Percentiles rank a stretch among this genome's conserved stretches.
Evolutionary conservation across 129 eudicot species (phyloP).

Genomic region (Helianthus tuberosus): DNA sequence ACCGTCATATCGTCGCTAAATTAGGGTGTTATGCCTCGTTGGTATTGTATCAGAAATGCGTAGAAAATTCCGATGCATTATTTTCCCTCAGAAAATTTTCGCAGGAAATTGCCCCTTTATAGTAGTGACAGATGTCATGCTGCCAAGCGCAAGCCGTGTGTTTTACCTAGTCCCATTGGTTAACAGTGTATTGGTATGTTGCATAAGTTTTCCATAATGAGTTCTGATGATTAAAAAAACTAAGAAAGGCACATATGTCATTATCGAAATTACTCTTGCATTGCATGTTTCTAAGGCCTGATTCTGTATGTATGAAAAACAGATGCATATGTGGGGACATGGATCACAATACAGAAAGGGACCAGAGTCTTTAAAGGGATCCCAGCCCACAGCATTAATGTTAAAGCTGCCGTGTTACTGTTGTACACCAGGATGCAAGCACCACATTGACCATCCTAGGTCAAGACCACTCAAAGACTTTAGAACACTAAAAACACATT

Average conservation of each 20-base stretch:
- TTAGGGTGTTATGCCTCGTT: too few species aligned
- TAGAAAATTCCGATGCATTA: too few species aligned
- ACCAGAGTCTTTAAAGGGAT: conserved; percentile 66
- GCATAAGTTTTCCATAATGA: too few species aligned
- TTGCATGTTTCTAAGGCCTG: conserved; percentile 10
- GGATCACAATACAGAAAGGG: conserved; percentile 81
- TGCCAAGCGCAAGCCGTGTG: too few species aligned
- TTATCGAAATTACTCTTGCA: not conserved
- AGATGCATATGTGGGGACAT: conserved; percentile 98
- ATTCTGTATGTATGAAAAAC: not conserved
- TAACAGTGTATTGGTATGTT: too few species aligned
- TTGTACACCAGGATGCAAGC: conserved; percentile 66
- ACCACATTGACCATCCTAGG: conserved; percentile 65
- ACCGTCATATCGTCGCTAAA: too few species aligned
- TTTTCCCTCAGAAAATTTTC: too few species aligned
- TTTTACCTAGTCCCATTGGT: too few species aligned
- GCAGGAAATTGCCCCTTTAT: too few species aligned
- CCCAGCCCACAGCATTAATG: conserved; percentile 66
- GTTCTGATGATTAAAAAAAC: too few species aligned
- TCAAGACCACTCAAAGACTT: conserved; percentile 78
- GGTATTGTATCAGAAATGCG: too few species aligned
- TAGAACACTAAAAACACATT: conserved; percentile 80
- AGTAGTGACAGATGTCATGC: too few species aligned
- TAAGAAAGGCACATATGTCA: not conserved
- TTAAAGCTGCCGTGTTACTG: conserved; percentile 73